Evolutionary conservation across 169 alveolate genomes (phyloP), one percentile per base, ranked within the genome.

Genomic region (Plasmodium gonderi): DNA sequence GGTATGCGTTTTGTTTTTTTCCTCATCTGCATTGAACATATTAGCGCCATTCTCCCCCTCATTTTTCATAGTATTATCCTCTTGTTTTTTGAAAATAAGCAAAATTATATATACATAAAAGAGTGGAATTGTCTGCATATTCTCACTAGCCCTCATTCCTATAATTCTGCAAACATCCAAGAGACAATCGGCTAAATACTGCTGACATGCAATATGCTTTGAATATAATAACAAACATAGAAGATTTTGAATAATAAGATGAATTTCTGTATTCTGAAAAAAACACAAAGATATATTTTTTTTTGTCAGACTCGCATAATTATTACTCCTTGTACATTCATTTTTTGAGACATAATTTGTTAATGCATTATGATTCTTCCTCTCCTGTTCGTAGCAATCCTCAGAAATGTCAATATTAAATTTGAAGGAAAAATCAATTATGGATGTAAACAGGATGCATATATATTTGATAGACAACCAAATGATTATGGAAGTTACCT

Each of bases 381-480:
- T 60, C 14, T 14, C 72, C 72, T 11, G 33, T 2, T 20, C 9
- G 33, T 3, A 26, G 9, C 40, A 12, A 3, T 36, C 72, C 36
- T 60, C 72, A 60, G 40, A 60, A 3, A 36, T 60, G 72, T 11
- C 45, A 29, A 78, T 64, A 78, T 45, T 76, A 78, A 77, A 79
- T 65, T 67, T 90, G 49, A 90, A 90, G 40, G 91, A 76, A 45
- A 65, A 90, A 29, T 90, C 91, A 29, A 90, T 26, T 40, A 90
- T 90, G n/a, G 94, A 90, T 38, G 94, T 90, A 8, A 90, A 77
- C 51, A 90, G 51, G 20, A 51, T 77, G 45, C 83, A 64, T 78
- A 90, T 90, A 38, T 90, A 90, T 38, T 90, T 90, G 54, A 90
- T 90, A 7, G 94, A 90, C 60, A 90, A 79, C 94, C 94, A 90